Conservation (phyloP, 2,329 filamentous ascomycete genomes). For the Paecilomyces sp. region DNA sequence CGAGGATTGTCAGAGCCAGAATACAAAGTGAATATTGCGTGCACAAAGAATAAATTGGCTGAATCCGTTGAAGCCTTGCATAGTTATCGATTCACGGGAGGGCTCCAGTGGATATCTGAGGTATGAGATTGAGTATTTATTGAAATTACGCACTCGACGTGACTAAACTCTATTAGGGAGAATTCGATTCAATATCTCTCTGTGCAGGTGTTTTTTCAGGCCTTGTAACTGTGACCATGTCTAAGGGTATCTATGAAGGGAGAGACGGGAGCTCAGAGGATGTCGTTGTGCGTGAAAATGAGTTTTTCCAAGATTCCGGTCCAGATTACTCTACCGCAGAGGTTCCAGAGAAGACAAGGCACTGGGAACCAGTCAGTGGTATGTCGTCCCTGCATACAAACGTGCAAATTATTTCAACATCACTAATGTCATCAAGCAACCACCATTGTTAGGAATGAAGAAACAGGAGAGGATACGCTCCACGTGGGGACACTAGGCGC, state of each 20-base stretch:
- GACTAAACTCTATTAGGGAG: constrained; percentile 11
- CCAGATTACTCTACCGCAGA: constrained; percentile 4
- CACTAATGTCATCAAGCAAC: constrained; percentile 20
- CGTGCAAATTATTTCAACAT: neutral
- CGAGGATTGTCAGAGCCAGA: neutral
- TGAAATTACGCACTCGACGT: neutral
- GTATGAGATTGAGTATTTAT: constrained; percentile 14
- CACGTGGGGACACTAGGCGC: constrained; percentile 25
- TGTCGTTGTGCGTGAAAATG: constrained; percentile 10
- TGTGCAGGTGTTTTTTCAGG: constrained; percentile 17
- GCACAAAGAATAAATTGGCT: constrained; percentile 9
- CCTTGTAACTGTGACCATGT: constrained; percentile 15
- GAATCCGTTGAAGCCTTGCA: constrained; percentile 4
- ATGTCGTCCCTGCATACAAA: constrained; percentile 1
- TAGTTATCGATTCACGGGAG: constrained; percentile 19
- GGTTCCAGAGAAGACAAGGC: constrained; percentile 6
- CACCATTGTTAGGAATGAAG: constrained; percentile 9
- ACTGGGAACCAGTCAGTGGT: constrained; percentile 30
- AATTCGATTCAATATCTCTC: constrained; percentile 14
- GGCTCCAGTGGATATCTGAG: constrained; percentile 22
- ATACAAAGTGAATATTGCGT: constrained; percentile 6
- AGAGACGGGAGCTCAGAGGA: neutral
- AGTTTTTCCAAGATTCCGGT: constrained; percentile 12
- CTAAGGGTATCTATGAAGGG: constrained; percentile 10
- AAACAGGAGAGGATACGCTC: constrained; percentile 11